These are phyloP conservation scores for Tremella fuciformis DNA, from an alignment of 768 basidiomycete genomes.

Conservation along the genomic window DNA sequence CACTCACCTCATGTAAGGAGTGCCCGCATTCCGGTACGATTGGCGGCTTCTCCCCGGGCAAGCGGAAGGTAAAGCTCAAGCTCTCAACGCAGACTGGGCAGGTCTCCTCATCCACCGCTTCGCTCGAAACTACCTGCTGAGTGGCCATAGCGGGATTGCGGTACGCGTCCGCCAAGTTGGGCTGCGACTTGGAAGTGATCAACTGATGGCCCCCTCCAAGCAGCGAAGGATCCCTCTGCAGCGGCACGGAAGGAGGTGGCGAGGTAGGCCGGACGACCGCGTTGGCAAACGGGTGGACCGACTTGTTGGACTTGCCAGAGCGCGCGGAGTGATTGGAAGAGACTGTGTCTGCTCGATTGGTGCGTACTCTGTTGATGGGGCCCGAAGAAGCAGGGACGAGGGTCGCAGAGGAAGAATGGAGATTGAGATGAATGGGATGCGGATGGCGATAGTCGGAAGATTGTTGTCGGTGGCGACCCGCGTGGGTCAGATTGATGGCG, in stretches of 20 bases:
- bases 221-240: conserved; percentile 13
- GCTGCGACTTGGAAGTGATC: conserved; percentile 24
- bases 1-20: conserved; percentile 77
- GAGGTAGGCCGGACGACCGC: conserved; percentile 34
- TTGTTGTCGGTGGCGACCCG: neutral
- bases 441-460: conserved; percentile 1
- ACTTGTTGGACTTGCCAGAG: conserved; percentile 21
- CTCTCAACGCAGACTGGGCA: conserved; percentile 97
- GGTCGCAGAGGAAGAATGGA: conserved; percentile 6
- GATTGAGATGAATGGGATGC: neutral
- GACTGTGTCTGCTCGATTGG: conserved; percentile 21
- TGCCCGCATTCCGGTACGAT: conserved; percentile 97
- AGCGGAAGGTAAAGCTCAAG: conserved; percentile 82
- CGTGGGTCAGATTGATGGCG: conserved; percentile 2
- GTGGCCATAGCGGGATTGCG: conserved; percentile 19
- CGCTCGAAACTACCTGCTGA: conserved; percentile 40
- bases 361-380: conserved; percentile 2
- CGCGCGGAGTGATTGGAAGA: conserved; percentile 20
- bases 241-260: conserved; percentile 16
- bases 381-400: neutral
- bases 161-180: conserved; percentile 26
- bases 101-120: conserved; percentile 67
- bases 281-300: conserved; percentile 41
- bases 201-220: conserved; percentile 14
- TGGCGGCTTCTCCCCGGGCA: conserved; percentile 95